Percentiles rank a stretch among this genome's conserved stretches.
Conservation (phyloP, 345 rosid species). For the Sisymbrium altissimum region DNA sequence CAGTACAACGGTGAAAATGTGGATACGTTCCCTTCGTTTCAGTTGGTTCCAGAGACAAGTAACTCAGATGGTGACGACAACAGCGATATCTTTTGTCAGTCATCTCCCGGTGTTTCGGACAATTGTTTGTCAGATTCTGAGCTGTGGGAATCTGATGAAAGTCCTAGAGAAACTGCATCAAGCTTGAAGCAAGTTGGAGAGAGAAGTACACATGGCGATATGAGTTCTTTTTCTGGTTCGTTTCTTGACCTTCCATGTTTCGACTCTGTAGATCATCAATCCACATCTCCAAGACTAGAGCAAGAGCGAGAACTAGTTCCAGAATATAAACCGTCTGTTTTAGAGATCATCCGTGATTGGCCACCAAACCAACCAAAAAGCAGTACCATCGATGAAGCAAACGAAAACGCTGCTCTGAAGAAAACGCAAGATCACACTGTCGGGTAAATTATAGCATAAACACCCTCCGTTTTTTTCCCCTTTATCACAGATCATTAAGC, state of each 20-base stretch:
- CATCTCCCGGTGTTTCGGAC: conserved; percentile 70
- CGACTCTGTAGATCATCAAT: conserved; percentile 41
- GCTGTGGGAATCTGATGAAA: conserved; percentile 76
- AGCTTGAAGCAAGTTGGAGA: conserved; percentile 28
- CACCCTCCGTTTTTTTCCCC: too few relatives aligned
- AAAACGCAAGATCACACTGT: conserved; percentile 9
- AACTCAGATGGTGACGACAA: conserved; percentile 49
- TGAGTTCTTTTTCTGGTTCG: conserved; percentile 30
- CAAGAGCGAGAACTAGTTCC: conserved; percentile 3
- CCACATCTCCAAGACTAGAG: conserved; percentile 17
- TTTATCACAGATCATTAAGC: not conserved
- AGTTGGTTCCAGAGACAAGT: conserved; percentile 62
- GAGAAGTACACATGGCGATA: conserved; percentile 26
- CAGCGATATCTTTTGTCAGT: conserved; percentile 72
- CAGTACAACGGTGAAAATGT: conserved; percentile 17
- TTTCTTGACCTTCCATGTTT: conserved; percentile 62
- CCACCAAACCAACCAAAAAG: conserved; percentile 24
- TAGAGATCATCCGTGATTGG: conserved; percentile 35
- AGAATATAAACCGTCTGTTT: conserved; percentile 26
- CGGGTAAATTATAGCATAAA: conserved; percentile 16
- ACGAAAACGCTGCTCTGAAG: not conserved
- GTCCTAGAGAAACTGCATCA: conserved; percentile 34
- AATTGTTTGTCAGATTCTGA: conserved; percentile 76
- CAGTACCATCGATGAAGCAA: conserved; percentile 1
- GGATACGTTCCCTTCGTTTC: conserved; percentile 77